A percentile compares a stretch with the other conserved stretches of the same genome.
Conservation (phyloP, 352 stramenopile species). For the Phytophthora podocarpi region DNA sequence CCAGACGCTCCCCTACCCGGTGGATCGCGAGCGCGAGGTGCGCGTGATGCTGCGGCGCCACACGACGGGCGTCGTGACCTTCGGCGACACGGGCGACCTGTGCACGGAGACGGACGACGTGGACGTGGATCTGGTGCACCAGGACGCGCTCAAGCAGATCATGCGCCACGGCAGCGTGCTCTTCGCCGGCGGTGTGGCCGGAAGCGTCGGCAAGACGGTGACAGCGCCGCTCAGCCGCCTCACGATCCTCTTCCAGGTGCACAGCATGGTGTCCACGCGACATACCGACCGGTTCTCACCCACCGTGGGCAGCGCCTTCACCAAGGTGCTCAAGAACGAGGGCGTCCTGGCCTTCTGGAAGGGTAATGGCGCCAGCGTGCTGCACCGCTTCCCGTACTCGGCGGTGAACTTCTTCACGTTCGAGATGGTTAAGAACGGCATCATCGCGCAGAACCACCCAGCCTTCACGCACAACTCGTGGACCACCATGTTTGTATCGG, state of each 20-base stretch:
- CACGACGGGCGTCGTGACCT: constrained; percentile 82
- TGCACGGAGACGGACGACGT: constrained; percentile 84
- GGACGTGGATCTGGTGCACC: constrained; percentile 74
- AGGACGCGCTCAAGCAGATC: constrained; percentile 72
- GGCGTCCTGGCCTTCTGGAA: constrained; percentile 94
- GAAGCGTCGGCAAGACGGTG: constrained; percentile 95
- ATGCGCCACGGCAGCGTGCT: constrained; percentile 81
- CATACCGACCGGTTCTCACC: constrained; percentile 86
- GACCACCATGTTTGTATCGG: constrained; percentile 79
- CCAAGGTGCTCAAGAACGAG: constrained; percentile 94
- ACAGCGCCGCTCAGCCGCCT: constrained; percentile 94
- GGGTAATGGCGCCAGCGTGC: constrained; percentile 94
- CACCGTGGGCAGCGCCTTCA: constrained; percentile 76
- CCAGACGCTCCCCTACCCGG: constrained; percentile 12
- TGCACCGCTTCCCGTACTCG: constrained; percentile 97
- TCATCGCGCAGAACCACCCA: constrained; percentile 70
- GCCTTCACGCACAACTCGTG: constrained; percentile 74
- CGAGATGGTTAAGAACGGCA: constrained; percentile 88
- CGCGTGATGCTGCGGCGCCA: constrained; percentile 72
- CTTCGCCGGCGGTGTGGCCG: constrained; percentile 92
- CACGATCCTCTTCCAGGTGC: constrained; percentile 97
- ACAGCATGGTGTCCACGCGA: constrained; percentile 93
- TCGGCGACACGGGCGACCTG: constrained; percentile 78
- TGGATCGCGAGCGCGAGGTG: constrained; percentile 30
- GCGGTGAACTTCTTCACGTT: constrained; percentile 98